Base-by-base conservation (phyloP, 495 filamentous ascomycete genomes). In the Trichoderma asperelloides region DNA sequence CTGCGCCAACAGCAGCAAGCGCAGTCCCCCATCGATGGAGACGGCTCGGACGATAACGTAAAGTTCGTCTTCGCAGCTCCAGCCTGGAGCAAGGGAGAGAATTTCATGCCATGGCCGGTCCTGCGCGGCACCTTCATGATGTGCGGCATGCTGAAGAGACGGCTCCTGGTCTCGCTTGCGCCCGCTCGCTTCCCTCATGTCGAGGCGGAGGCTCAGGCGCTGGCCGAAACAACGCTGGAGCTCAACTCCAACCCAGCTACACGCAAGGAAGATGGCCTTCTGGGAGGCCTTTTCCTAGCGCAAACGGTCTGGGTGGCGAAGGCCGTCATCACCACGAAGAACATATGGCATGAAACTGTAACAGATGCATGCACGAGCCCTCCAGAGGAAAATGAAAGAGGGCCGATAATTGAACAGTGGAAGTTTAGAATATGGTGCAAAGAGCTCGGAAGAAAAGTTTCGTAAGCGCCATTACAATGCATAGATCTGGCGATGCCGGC, bases 231-330 rank as follows among this genome's bases (percentile, higher is more conserved):
- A 27, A 15, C 43, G 16, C 18, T 43, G 30, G 21, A 15, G 37
- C n/a, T 12, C 2, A 23, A 12, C 13, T 2, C 9, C 8, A 21
- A 65, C 43, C 9, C 33, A n/a, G 28, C 30, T 43, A 11, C 15
- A 2, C 9, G 9, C 28, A 25, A 27, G 33, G 39, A 25, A 3
- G 16, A 65, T 15, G 43, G 21, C 13, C 28, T 45, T 65, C n/a
- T 27, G 1, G n/a, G 63, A n/a, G 63, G 63, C 33, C 39, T 65
- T 12, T 65, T 65, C 25, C 3, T 65, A 37, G 39, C 63, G 63
- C 37, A 65, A 47, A 43, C 43, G 1, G 63, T 65, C 18, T 65
- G 63, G 63, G 39, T 65, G 63, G 63, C 63, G 5, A 37, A 45
- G 13, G 63, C 30, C 9, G 33, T 65, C 63, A 45, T 65, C 21